Conservation (phyloP, 306 rosid species). For the Acacia confusa region DNA sequence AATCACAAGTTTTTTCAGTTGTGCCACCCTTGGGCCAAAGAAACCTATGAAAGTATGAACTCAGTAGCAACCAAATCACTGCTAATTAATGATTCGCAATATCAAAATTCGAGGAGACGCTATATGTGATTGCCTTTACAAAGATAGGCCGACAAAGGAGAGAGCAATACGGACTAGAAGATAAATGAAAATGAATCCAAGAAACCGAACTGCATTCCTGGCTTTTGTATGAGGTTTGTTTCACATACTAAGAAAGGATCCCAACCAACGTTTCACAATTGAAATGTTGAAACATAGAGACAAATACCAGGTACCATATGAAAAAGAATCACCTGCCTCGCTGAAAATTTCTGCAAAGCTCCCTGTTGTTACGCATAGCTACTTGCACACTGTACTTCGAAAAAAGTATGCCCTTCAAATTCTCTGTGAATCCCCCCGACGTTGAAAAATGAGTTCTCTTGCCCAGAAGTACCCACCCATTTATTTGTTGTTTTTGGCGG, state of each 20-base stretch:
- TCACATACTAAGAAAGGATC: not conserved
- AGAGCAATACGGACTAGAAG: not conserved
- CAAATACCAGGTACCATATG: not conserved
- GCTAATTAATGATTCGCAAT: not conserved
- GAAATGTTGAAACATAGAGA: not conserved
- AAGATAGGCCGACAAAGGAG: not conserved
- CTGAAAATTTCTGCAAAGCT: conserved; percentile 58
- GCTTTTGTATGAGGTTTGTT: not conserved
- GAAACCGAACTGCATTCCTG: not conserved
- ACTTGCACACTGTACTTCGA: not conserved
- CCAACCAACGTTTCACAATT: not conserved
- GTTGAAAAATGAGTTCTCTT: too few relatives aligned
- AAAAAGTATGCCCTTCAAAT: not conserved
- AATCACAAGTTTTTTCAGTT: not conserved
- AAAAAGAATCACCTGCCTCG: conserved; percentile 54
- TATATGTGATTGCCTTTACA: not conserved
- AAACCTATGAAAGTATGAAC: not conserved
- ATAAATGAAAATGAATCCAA: not conserved
- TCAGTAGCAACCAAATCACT: not conserved
- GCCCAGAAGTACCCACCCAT: too few relatives aligned
- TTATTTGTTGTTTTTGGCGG: too few relatives aligned
- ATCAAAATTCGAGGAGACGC: not conserved
- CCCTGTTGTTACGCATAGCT: conserved; percentile 30
- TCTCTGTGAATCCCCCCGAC: not conserved
- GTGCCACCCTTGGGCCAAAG: not conserved